Conservation (phyloP, 2,329 filamentous ascomycete species). For the Diplodia sapinea region DNA sequence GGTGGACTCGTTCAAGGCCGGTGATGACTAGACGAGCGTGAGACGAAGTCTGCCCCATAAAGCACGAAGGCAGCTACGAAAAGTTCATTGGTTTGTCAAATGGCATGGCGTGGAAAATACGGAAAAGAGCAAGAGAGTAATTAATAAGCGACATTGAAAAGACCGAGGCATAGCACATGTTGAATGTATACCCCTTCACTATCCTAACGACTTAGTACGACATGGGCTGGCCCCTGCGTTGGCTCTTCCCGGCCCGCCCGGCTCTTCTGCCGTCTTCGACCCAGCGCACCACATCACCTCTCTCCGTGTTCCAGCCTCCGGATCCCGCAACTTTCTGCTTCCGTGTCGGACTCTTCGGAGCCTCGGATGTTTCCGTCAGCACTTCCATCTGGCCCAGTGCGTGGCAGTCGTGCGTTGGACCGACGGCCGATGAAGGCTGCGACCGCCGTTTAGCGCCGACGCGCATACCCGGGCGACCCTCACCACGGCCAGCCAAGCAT, state of each 20-base stretch:
- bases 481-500: neutral
- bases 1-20: constrained; percentile 27
- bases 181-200: too few relatives aligned
- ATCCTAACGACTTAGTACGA: neutral
- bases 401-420: constrained; percentile 19
- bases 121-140: too few relatives aligned
- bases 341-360: constrained; percentile 3
- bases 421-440: neutral
- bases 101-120: neutral
- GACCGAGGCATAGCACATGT: neutral
- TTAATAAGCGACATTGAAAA: neutral
- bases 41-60: neutral
- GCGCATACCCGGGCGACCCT: neutral
- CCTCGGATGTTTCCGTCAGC: constrained; percentile 1
- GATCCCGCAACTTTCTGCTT: constrained; percentile 6
- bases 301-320: neutral
- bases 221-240: constrained; percentile 3
- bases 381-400: neutral
- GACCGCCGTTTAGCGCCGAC: neutral
- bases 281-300: neutral
- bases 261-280: constrained; percentile 13
- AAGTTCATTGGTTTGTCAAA: neutral
- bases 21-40: neutral
- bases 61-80: constrained; percentile 2
- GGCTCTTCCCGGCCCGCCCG: constrained; percentile 7